These are phyloP conservation scores for Amylocystis lapponica DNA, from an alignment of 768 basidiomycete genomes.

Conservation along the genomic window DNA sequence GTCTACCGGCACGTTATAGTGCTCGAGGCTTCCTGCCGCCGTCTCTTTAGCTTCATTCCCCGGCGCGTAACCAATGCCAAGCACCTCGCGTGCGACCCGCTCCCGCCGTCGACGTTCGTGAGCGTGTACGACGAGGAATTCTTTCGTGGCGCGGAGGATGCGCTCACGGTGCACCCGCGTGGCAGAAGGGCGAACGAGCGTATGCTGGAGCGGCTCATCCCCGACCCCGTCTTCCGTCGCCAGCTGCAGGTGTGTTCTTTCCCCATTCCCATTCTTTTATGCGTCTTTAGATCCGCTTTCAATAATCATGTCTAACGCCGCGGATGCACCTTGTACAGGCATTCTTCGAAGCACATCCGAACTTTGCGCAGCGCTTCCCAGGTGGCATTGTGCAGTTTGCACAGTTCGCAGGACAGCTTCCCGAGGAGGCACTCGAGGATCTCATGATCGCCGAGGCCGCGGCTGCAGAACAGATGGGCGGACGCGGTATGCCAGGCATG, in stretches of 20 bases:
- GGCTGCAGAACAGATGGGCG: constrained; percentile 28
- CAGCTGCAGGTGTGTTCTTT: constrained; percentile 45
- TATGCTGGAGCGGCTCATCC: constrained; percentile 48
- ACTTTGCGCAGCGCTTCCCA: constrained; percentile 50
- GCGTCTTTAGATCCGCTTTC: background rate
- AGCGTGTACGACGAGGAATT: constrained; percentile 69
- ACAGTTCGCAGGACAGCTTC: constrained; percentile 39
- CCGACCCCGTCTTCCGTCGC: constrained; percentile 48
- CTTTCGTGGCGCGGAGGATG: constrained; percentile 61
- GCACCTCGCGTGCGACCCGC: constrained; percentile 76
- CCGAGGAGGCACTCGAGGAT: constrained; percentile 48
- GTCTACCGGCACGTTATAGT: constrained; percentile 75
- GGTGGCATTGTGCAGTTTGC: constrained; percentile 64
- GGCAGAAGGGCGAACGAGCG: constrained; percentile 46
- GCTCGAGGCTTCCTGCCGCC: constrained; percentile 49
- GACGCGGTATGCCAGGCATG: constrained; percentile 39
- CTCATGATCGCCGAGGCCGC: constrained; percentile 45
- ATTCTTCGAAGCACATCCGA: constrained; percentile 52
- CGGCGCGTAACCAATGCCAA: constrained; percentile 43
- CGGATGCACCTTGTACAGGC: constrained; percentile 29
- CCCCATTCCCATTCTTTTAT: background rate
- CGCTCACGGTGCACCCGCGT: constrained; percentile 32
- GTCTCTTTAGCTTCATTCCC: constrained; percentile 71
- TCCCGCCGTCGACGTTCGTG: constrained; percentile 62
- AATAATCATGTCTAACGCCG: background rate